Evolutionary conservation across 371 early-diverging fungal genomes (phyloP), one percentile per base, ranked within the genome.

Genomic region (Zychaea mexicana): DNA sequence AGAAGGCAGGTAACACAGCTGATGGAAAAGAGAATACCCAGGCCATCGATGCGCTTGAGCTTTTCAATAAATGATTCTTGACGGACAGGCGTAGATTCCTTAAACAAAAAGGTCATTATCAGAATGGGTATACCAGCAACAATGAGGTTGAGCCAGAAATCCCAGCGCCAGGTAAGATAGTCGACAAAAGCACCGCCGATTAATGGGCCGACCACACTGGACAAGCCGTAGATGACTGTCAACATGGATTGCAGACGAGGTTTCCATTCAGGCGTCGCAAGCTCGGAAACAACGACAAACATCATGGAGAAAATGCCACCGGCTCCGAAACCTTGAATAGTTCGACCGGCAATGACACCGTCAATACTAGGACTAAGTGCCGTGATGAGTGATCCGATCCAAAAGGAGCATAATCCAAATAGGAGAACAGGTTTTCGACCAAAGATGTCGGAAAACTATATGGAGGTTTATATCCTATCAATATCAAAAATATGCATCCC

Each of bases 281-380:
- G 71, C 54, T 96, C 96, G 2, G 93, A 82, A 36, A 94, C 86
- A 62, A 93, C 86, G 61, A 94, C 90, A 57, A 90, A 79, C 24
- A 84, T 81, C 67, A 87, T 70, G 9, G 88, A 77, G 65, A 88
- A 78, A n/a, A 92, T 71, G 26, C 90, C 86, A 21, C 87, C 91
- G 13, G 87, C 89, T 27, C 91, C 92, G 28, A 89, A 72, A 3
- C 92, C 91, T 62, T 90, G 83, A 32, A 91, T 71, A 0, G 84
- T 84, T 24, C 91, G 85, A 31, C 88, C 87, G 13, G 84, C 79
- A 55, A 93, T 87, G 47, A 92, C 70, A 70, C 82, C 78, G 8
- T 65, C 65, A 75, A 62, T 30, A 0, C 27, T 28, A 28, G 62
- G 62, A 2, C 38, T 22, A 19, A 39, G 8, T 10, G 62, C 52